Conservation (phyloP, 441 rosid genomes). For the Aquilaria agallochum region DNA sequence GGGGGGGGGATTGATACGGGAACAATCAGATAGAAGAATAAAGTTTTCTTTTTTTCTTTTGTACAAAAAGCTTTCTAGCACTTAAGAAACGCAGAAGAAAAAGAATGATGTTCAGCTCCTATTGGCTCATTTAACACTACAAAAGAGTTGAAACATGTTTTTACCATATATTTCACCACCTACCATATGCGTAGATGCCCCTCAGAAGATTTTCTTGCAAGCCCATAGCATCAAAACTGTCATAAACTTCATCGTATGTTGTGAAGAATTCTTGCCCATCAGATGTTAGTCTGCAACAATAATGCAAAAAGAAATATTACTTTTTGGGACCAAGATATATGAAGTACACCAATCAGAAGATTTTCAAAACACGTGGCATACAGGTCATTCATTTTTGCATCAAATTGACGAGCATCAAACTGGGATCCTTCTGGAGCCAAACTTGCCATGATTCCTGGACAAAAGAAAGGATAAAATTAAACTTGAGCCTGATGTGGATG, state of each 20-base stretch:
- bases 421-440: conserved; percentile 70
- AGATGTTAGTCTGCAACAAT: conserved; percentile 25
- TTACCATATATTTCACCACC: background rate
- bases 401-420: conserved; percentile 69
- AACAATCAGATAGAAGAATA: too few relatives aligned
- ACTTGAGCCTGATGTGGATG: background rate
- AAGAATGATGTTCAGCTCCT: too few relatives aligned
- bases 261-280: conserved; percentile 56
- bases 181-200: conserved; percentile 66
- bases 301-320: background rate
- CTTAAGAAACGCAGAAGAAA: too few relatives aligned
- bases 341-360: background rate
- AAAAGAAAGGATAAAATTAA: background rate
- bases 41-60: too few relatives aligned
- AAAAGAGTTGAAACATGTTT: too few relatives aligned
- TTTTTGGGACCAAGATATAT: background rate
- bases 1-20: too few relatives aligned
- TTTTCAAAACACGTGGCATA: conserved; percentile 24
- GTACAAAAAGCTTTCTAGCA: too few relatives aligned
- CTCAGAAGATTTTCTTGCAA: conserved; percentile 53
- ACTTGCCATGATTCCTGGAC: conserved; percentile 66
- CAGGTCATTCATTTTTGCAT: conserved; percentile 59
- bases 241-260: conserved; percentile 46
- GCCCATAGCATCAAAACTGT: conserved; percentile 56
- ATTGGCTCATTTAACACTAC: too few relatives aligned